Evolutionary conservation across 768 basidiomycete genomes (phyloP).

Genomic region (Podaxis mareebaensis): DNA sequence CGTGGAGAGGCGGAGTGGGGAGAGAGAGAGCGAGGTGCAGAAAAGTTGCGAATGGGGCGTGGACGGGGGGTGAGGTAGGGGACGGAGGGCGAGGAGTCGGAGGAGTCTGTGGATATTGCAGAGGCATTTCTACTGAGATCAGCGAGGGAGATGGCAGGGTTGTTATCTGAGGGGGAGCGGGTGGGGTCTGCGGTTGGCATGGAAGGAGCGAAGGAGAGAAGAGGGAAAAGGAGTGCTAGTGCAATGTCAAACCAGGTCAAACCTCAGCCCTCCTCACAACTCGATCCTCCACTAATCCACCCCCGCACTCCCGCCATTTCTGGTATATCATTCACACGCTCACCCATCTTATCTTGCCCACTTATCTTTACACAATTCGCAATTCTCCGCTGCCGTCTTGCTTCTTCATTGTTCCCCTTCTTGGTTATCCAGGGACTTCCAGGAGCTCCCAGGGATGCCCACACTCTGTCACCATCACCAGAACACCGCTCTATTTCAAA

Average conservation of each 20-base stretch:
- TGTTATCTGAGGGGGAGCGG: not conserved
- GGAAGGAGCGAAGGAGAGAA: no score
- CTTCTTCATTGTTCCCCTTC: constrained; percentile 5
- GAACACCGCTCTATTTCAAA: not conserved
- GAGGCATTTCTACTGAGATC: constrained; percentile 77
- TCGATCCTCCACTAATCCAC: not conserved
- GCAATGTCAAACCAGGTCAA: not conserved
- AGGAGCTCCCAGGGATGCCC: not conserved
- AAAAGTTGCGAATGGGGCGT: constrained; percentile 64
- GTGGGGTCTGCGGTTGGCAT: not conserved
- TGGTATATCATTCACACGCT: not conserved
- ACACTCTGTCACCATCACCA: not conserved
- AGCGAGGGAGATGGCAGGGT: constrained; percentile 36
- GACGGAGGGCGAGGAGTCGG: constrained; percentile 47
- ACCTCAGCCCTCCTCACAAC: not conserved
- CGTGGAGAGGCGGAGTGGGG: constrained; percentile 20
- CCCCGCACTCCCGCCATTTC: not conserved
- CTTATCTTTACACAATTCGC: not conserved
- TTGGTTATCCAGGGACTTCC: not conserved
- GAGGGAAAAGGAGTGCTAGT: no score
- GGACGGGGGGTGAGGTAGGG: constrained; percentile 44
- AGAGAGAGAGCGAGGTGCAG: constrained; percentile 53
- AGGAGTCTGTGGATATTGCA: constrained; percentile 69
- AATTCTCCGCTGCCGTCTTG: not conserved
- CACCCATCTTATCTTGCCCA: not conserved